Evolutionary conservation across 352 stramenopile species (phyloP), one percentile per base, ranked within the genome.

Genomic region (Pythium phragmitis): DNA sequence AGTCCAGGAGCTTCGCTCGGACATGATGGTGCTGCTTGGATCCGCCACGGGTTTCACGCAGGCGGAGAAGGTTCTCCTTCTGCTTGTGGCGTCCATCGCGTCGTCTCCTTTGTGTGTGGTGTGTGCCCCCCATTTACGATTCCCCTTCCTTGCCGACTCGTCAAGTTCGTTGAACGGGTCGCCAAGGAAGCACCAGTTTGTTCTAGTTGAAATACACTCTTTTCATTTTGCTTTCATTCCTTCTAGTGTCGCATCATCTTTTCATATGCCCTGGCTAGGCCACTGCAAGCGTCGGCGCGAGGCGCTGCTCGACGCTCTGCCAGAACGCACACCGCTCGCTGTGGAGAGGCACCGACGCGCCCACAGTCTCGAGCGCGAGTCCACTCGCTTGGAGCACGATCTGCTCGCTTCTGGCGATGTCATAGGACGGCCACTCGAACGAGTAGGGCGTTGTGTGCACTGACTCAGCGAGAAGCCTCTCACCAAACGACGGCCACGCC

Each of bases 251-350:
- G 21, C 1, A 21, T 21, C 21, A 21, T 21, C 21, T 21, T 21
- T 21, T 21, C 21, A 21, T 21, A 21, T 21, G 21, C 21, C 21
- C 21, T 21, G 21, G 21, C 21, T 21, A 21, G 21, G 21, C 21
- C 21, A 21, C 21, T 21, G 21, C 53, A 33, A 67, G 42, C 1
- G 42, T 47, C 4, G 60, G 42, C 19, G 51, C 51, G 4, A 67
- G n/a, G 17, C 60, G 60, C 21, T 19, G n/a, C 36, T 67, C 60
- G 0, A 67, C 28, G 1, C 45, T n/a, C 9, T 54, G 16, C 59
- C 59, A 66, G 28, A 66, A 60, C 39, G n/a, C 39, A 26, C 59
- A 66, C 19, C 50, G 59, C 16, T 59, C 41, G 2, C 17, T 28
- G 43, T 60, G 59, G 39, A 53, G 36, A 19, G 49, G 59, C 49